Evolutionary conservation across 768 basidiomycete genomes (phyloP).

Genomic region (Leucogyrophana mollusca): DNA sequence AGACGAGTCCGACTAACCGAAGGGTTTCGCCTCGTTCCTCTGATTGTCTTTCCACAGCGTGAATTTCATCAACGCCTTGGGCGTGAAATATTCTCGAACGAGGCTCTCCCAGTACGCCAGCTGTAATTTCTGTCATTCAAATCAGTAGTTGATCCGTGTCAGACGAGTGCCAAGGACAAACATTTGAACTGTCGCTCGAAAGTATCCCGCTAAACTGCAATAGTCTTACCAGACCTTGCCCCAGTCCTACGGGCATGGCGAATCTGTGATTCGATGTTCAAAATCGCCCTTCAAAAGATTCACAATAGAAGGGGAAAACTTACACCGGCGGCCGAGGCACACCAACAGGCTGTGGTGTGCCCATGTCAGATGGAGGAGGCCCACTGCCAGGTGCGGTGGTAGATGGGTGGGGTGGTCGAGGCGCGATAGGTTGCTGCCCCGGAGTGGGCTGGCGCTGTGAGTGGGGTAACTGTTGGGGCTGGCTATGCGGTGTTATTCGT

Average conservation of each 20-base stretch:
- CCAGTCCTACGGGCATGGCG: conserved; percentile 42
- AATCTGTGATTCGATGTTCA: conserved; percentile 21
- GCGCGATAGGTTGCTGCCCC: conserved; percentile 35
- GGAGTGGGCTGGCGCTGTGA: conserved; percentile 32
- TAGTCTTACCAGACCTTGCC: conserved; percentile 64
- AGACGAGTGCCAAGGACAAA: conserved; percentile 28
- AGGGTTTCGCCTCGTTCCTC: conserved; percentile 76
- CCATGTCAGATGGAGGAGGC: conserved; percentile 26
- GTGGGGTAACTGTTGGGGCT: conserved; percentile 32
- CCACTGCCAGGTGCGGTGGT: conserved; percentile 17
- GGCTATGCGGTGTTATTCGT: conserved; percentile 37
- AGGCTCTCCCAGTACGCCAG: conserved; percentile 66
- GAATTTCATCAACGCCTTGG: conserved; percentile 71
- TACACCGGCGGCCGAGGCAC: conserved; percentile 30
- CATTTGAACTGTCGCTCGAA: conserved; percentile 48
- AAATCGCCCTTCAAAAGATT: conserved; percentile 6
- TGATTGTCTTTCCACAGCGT: conserved; percentile 89
- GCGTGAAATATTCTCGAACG: conserved; percentile 68
- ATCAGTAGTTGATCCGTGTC: conserved; percentile 6
- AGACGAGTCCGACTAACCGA: conserved; percentile 47
- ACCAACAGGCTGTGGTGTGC: conserved; percentile 30
- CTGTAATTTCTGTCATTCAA: conserved; percentile 50
- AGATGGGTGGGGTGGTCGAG: conserved; percentile 31
- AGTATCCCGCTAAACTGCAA: conserved; percentile 71
- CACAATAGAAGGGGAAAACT: conserved; percentile 12